Base-by-base conservation (phyloP, 805 yeast species). In the Metschnikowia dekortorum region DNA sequence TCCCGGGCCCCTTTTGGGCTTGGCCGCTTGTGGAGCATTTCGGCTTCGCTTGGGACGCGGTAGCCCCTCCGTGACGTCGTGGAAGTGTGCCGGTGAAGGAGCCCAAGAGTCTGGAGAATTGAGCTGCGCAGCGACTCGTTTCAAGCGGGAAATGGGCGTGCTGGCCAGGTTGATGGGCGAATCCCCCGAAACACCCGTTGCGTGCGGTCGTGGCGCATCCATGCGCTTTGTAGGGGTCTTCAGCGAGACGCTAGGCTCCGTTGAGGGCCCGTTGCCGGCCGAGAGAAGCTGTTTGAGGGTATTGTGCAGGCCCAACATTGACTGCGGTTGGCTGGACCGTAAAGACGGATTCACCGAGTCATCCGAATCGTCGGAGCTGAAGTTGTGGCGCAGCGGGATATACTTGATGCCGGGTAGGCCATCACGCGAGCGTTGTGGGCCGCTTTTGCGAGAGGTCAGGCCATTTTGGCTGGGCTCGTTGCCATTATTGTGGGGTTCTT, bases 251-350 rank as follows among this genome's bases (percentile, higher is more conserved):
- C 4, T 29, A 34, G 39, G 39, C 5, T 36, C 32, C 9, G 26
- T 16, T 2, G 6, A 8, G 28, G 43, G 18, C 6, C 33, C 34
- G 26, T 38, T 34, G 31, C 37, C 13, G 22, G 48, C 53, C 14
- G 52, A 47, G n/a, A 57, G 53, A 18, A 55, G 56, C 52, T 53
- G 58, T 11, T 52, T 56, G 43, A 57, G 56, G 26, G 53, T 40
- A 32, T 57, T 57, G 45, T 54, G 59, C 13, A 56, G 30, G 16
- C 59, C 58, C 18, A 56, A 44, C 32, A 57, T 38, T 16, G 50
- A 36, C 46, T 43, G 57, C 8, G 41, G 41, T 47, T 48, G 54
- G 36, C 56, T 53, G 35, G 49, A 47, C 18, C 47, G 48, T 29
- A 28, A 39, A 2, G 26, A 44, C 34, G 50, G 42, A 11, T 31